Conservation (phyloP, 495 filamentous ascomycete genomes). For the Neurospora sp. region DNA sequence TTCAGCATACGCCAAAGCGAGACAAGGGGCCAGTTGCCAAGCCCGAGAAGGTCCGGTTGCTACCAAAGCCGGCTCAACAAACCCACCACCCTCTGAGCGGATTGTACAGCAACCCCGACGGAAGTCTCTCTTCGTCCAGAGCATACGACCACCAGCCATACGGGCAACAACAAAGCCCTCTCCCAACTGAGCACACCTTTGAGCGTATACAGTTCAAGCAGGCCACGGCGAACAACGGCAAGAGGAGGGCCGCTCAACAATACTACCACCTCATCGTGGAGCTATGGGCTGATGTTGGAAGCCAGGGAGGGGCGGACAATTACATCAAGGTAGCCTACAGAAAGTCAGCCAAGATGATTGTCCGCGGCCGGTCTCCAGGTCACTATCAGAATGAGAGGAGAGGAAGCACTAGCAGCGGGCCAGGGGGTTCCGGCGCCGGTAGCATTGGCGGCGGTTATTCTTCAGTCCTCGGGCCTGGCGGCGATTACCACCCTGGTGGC, state of each 20-base stretch:
- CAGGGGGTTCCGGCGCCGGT: slow-evolving; percentile 46
- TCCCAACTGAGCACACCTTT: slow-evolving; percentile 57
- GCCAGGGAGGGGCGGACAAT: slow-evolving; percentile 27
- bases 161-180: slow-evolving; percentile 27
- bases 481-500: slow-evolving; percentile 26
- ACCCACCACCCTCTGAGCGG: slow-evolving; percentile 29
- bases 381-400: slow-evolving; percentile 84
- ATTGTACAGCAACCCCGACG: slow-evolving; percentile 22
- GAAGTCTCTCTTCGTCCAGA: slow-evolving; percentile 28
- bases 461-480: slow-evolving; percentile 21
- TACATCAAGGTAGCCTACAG: slow-evolving; percentile 73
- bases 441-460: slow-evolving; percentile 38
- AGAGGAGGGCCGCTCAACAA: slow-evolving; percentile 81
- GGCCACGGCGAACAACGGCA: slow-evolving; percentile 93
- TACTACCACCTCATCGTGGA: slow-evolving; percentile 91
- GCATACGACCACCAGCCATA: slow-evolving; percentile 28
- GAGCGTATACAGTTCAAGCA: slow-evolving; percentile 96
- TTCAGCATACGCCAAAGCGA: slow-evolving; percentile 91
- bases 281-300: slow-evolving; percentile 65
- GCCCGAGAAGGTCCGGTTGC: slow-evolving; percentile 60
- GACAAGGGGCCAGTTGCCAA: slow-evolving; percentile 82
- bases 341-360: slow-evolving; percentile 80
- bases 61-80: slow-evolving; percentile 51
- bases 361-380: slow-evolving; percentile 83
- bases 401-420: slow-evolving; percentile 63